phyloP scores from a whole-genome alignment of 2,329 filamentous ascomycete species.

The Rhynchosporium agropyri region DNA sequence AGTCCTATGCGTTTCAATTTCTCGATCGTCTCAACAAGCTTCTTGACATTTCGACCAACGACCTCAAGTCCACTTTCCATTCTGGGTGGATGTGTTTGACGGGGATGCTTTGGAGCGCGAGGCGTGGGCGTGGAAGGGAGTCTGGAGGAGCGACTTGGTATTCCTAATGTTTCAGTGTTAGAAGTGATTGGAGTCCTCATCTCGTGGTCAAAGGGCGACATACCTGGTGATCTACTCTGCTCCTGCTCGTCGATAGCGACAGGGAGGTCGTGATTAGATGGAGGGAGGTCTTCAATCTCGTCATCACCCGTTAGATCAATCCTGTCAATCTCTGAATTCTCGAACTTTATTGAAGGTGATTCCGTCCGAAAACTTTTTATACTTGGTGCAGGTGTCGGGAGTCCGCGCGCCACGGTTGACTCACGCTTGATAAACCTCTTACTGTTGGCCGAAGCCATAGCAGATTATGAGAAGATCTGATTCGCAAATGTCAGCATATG shows the following conservation, averaged over 20 bases:
- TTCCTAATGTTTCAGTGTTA: conserved; percentile 2
- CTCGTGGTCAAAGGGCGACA: background rate
- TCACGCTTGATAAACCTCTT: conserved; percentile 22
- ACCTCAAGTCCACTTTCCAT: conserved; percentile 46
- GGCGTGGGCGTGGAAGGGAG: background rate
- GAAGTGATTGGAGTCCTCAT: background rate
- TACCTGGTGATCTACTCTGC: background rate
- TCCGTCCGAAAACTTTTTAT: background rate
- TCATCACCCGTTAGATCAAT: conserved; percentile 8
- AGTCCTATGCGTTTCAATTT: conserved; percentile 74
- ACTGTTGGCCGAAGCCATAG: conserved; percentile 13
- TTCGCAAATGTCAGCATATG: background rate
- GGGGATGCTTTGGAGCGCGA: background rate
- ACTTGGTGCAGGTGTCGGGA: conserved; percentile 1
- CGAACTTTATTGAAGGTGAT: background rate
- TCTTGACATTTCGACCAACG: conserved; percentile 65
- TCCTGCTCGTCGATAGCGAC: background rate
- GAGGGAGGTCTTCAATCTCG: background rate
- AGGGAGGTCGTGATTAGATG: conserved; percentile 16
- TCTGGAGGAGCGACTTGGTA: background rate
- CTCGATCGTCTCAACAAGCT: conserved; percentile 66
- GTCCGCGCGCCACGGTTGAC: conserved; percentile 21
- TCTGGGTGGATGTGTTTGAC: background rate
- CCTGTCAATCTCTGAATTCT: background rate
- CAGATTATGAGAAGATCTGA: background rate